A percentile compares a stretch with the other conserved stretches of the same genome.
Evolutionary conservation across 495 filamentous ascomycete genomes (phyloP).

Genomic region (Aspergillus sclerotiicarbonarius): DNA sequence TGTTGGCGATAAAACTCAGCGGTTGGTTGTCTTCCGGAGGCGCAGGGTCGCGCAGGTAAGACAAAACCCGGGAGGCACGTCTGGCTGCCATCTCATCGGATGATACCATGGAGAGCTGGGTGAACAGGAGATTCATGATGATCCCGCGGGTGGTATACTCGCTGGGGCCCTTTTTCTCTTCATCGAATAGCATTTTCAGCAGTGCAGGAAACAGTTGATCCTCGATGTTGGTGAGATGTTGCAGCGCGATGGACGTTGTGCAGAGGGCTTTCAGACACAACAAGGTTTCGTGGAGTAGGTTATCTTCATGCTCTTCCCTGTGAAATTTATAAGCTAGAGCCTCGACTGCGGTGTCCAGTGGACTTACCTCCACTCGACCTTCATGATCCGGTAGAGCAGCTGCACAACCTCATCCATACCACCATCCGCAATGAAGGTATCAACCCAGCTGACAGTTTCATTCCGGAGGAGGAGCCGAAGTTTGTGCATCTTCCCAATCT

Average conservation of each 20-base stretch:
- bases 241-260: constrained; percentile 80
- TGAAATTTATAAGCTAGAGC: constrained; percentile 11
- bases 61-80: constrained; percentile 67
- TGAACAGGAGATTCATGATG: constrained; percentile 81
- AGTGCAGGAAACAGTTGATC: constrained; percentile 80
- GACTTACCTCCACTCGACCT: constrained; percentile 90
- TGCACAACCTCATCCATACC: constrained; percentile 91
- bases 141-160: constrained; percentile 91
- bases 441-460: constrained; percentile 93
- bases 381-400: constrained; percentile 84
- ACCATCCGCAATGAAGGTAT: constrained; percentile 80
- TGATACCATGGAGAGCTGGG: constrained; percentile 65
- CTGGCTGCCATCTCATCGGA: constrained; percentile 47
- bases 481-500: constrained; percentile 94
- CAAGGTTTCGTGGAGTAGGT: constrained; percentile 84
- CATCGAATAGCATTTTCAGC: constrained; percentile 86
- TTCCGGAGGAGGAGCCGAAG: constrained; percentile 86
- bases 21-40: constrained; percentile 72
- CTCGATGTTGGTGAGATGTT: constrained; percentile 78
- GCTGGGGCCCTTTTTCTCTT: constrained; percentile 93
- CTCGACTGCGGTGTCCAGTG: constrained; percentile 14
- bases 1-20: constrained; percentile 81
- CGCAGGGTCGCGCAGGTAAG: constrained; percentile 77
- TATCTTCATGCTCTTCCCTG: constrained; percentile 96
- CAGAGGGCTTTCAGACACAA: constrained; percentile 93